A percentile compares a stretch with the other conserved stretches of the same genome.
Conservation (phyloP, 495 filamentous ascomycete species). For the Hyaloscypha hepaticicola region DNA sequence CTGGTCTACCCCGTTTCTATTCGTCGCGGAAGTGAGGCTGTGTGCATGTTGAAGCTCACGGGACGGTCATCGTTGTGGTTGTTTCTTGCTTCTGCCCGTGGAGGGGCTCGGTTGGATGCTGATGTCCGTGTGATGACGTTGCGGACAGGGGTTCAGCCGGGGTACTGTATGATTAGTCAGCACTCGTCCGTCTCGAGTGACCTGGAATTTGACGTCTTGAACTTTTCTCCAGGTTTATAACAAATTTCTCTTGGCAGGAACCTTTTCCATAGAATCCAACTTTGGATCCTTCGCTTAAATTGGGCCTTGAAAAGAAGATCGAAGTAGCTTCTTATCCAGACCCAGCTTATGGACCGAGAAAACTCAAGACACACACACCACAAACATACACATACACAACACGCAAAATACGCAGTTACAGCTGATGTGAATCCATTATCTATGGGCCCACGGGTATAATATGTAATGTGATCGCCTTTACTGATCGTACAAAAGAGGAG, state of each 20-base stretch:
- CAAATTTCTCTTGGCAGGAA: too few species aligned
- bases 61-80: background rate
- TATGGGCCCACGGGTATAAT: background rate
- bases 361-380: background rate
- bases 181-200: background rate
- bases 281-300: too few species aligned
- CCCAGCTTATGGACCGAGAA: too few species aligned
- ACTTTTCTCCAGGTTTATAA: background rate
- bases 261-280: too few species aligned
- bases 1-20: background rate
- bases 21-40: background rate
- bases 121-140: conserved; percentile 1
- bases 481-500: conserved; percentile 9
- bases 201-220: background rate
- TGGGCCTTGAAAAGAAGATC: too few species aligned
- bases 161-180: background rate
- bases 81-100: conserved; percentile 10
- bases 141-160: background rate
- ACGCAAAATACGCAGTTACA: background rate
- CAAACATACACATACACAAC: background rate
- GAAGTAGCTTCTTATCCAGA: too few species aligned
- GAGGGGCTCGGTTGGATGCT: conserved; percentile 6
- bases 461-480: background rate
- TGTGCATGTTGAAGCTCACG: conserved; percentile 1
- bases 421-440: background rate